Base-by-base conservation (phyloP, 2,329 filamentous ascomycete genomes). In the Colletotrichum filicis region DNA sequence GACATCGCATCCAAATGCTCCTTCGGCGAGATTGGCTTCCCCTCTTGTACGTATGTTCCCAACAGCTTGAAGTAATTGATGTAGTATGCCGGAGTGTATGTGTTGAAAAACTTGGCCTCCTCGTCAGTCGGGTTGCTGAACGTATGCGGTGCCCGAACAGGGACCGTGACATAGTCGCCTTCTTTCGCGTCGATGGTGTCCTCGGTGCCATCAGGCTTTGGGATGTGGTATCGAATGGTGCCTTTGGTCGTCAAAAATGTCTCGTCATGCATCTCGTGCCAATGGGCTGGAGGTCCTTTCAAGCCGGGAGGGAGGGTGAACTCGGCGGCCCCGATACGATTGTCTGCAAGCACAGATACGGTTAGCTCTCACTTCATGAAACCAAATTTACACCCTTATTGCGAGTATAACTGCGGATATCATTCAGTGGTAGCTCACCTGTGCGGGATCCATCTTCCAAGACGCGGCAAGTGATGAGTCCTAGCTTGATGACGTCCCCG, bases 81-180 rank as follows among this genome's bases (percentile, higher is more conserved):
- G 49, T 76, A 77, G 71, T 76, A 78, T 0, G 74, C 75, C 0
- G 76, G 76, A 0, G 76, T 76, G 12, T 71, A 75, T 0, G 76
- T 77, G 68, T 78, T 77, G 58, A 77, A 71, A 46, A 78, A 78
- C 1, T 77, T 67, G 7, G 76, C 76, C 53, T 78, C 76, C 12
- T 76, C 75, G 8, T 77, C 75, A 46, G 76, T 77, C 2, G 77
- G 77, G 26, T 78, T 78, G 71, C 76, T 77, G 58, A 78, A 78
- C 57, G 71, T 76, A 66, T 78, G 77, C 11, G 77, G 75, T 0
- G 76, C 73, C 2, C 76, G 76, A n/a, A 78, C 70, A 1, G 76
- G 76, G 19, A 78, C 64, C 14, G 73, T 76, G 9, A 78, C 32
- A 42, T 61, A 46, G 26, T 61, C 58, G 26, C 58, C 58, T 19